Percentiles rank a stretch among this genome's conserved stretches.
phyloP scores from a whole-genome alignment of 2,329 filamentous ascomycete genomes.

The Sporothrix variecibatus region DNA sequence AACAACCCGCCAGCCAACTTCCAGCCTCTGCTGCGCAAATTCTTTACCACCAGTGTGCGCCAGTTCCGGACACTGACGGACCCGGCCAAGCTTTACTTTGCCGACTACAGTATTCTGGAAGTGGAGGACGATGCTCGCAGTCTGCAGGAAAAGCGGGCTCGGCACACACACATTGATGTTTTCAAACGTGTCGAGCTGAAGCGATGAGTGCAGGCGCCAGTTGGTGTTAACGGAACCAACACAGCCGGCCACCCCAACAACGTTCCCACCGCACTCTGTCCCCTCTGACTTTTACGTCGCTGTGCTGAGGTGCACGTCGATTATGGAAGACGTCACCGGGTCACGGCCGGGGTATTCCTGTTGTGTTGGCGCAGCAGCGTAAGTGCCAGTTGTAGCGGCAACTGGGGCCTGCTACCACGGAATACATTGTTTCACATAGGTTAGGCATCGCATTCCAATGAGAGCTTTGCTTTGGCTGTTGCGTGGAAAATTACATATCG shows the following conservation, averaged over 20 bases:
- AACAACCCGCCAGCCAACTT: conserved; percentile 50
- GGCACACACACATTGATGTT: conserved; percentile 50
- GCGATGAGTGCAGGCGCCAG: background rate
- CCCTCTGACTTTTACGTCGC: conserved; percentile 43
- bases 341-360: conserved; percentile 53
- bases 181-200: conserved; percentile 61
- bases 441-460: background rate
- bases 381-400: conserved; percentile 57
- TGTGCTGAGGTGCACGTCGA: conserved; percentile 63
- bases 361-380: conserved; percentile 57
- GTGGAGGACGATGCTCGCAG: conserved; percentile 60
- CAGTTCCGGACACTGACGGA: conserved; percentile 63
- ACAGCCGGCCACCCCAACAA: background rate
- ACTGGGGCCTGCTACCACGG: conserved; percentile 50
- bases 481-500: background rate
- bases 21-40: conserved; percentile 61
- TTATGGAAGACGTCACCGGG: conserved; percentile 63
- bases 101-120: conserved; percentile 69
- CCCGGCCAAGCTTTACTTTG: conserved; percentile 69
- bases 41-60: conserved; percentile 62
- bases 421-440: conserved; percentile 28
- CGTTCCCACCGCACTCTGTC: background rate
- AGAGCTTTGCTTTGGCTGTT: background rate
- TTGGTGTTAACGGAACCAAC: conserved; percentile 40
- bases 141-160: conserved; percentile 43